A percentile compares a stretch with the other conserved stretches of the same genome.
Conservation (phyloP, 2,329 filamentous ascomycete species). For the Cordyceps farinosa region DNA sequence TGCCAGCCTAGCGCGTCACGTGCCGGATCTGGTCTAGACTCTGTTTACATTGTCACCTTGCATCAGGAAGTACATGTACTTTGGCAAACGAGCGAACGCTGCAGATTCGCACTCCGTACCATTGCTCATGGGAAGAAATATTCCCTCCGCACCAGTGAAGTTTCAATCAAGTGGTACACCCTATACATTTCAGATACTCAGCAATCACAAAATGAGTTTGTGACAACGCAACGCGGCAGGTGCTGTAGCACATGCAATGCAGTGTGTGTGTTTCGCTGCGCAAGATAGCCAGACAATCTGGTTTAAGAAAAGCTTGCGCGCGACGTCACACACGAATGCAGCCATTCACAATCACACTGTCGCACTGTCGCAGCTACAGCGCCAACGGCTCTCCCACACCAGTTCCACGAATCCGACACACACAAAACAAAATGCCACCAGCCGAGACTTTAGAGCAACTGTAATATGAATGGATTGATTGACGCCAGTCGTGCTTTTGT, state of each 20-base stretch:
- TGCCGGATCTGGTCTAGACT: not conserved
- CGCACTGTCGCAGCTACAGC: not conserved
- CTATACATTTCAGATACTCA: not conserved
- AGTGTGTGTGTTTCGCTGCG: not conserved
- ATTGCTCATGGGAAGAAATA: not conserved
- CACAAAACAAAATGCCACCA: no score
- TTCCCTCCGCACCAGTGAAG: not conserved
- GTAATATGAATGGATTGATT: not conserved
- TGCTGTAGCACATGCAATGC: not conserved
- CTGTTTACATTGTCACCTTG: not conserved
- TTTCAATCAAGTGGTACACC: not conserved
- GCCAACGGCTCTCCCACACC: not conserved
- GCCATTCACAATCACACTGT: not conserved
- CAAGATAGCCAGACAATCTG: not conserved
- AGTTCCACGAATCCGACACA: not conserved
- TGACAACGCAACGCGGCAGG: not conserved
- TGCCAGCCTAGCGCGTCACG: not conserved
- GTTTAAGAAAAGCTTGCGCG: not conserved
- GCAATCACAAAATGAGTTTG: not conserved
- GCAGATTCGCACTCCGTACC: no score
- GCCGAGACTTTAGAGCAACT: no score
- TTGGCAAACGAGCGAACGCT: not conserved
- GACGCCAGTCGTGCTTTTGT: constrained; percentile 5
- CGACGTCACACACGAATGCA: not conserved
- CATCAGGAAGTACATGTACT: constrained; percentile 9